These are phyloP conservation scores for Helichrysum umbraculigerum DNA, from an alignment of 129 eudicot genomes.

Conservation along the genomic window DNA sequence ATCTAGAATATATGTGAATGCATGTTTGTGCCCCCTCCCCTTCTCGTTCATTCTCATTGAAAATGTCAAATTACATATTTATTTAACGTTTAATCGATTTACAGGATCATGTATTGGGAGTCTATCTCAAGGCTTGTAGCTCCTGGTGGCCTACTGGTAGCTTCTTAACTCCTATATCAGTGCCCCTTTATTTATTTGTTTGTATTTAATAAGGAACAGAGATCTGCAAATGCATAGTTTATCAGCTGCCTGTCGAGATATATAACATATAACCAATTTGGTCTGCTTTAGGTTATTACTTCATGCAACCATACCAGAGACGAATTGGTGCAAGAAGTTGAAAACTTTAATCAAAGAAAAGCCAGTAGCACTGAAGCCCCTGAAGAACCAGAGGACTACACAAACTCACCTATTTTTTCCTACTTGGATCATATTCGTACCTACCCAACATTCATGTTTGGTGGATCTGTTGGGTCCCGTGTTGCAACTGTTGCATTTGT, in stretches of 20 bases:
- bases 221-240: not conserved
- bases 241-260: not conserved
- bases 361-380: constrained; percentile 17
- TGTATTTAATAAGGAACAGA: not conserved
- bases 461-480: constrained; percentile 94
- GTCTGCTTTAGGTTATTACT: constrained; percentile 65
- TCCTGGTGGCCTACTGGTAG: constrained; percentile 93
- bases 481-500: constrained; percentile 94
- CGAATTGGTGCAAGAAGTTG: constrained; percentile 84
- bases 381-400: constrained; percentile 39
- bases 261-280: not conserved
- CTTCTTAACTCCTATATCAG: not conserved
- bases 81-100: constrained; percentile 1
- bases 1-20: not conserved
- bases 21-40: not conserved
- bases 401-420: constrained; percentile 45
- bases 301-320: constrained; percentile 92
- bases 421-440: constrained; percentile 86
- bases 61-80: constrained; percentile 4
- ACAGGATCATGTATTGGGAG: constrained; percentile 99
- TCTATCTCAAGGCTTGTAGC: constrained; percentile 80
- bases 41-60: not conserved
- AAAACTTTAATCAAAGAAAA: constrained; percentile 68
- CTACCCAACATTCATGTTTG: constrained; percentile 94
- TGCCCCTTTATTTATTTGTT: not conserved